These are phyloP conservation scores for Lipomyces kockii DNA, from an alignment of 805 yeast genomes.

Conservation along the genomic window DNA sequence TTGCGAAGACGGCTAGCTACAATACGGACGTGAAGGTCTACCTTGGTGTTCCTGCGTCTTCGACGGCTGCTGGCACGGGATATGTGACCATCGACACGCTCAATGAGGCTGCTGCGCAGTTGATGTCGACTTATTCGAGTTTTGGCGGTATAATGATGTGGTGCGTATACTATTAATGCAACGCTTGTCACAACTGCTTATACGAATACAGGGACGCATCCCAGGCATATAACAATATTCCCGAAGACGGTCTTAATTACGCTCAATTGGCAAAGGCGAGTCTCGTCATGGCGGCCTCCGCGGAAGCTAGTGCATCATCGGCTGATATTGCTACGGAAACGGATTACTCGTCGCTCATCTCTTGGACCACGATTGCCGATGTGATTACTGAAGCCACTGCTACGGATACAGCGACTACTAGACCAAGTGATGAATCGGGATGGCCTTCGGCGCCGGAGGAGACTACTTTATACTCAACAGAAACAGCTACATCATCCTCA, in stretches of 20 bases:
- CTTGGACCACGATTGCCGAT: conserved; percentile 48
- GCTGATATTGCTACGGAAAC: conserved; percentile 41
- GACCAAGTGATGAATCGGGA: conserved; percentile 14
- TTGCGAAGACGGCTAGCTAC: conserved; percentile 58
- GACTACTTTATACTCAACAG: neutral
- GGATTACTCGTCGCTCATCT: neutral
- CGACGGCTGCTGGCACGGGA: conserved; percentile 60
- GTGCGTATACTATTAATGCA: conserved; percentile 48
- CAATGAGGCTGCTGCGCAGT: conserved; percentile 35
- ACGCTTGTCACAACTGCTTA: neutral
- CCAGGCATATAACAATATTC: conserved; percentile 57
- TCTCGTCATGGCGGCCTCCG: conserved; percentile 39
- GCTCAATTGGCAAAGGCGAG: conserved; percentile 54
- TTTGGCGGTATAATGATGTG: conserved; percentile 82
- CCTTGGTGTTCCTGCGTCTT: conserved; percentile 74
- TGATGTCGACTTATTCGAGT: conserved; percentile 48
- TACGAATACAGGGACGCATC: conserved; percentile 57
- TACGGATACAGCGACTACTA: conserved; percentile 31
- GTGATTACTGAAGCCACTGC: conserved; percentile 18
- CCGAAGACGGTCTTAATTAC: conserved; percentile 50
- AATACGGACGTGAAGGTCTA: conserved; percentile 71
- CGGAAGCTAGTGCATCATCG: conserved; percentile 46
- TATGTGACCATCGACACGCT: conserved; percentile 53
- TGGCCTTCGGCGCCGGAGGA: neutral
- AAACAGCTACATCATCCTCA: neutral